phyloP scores from a whole-genome alignment of 2,329 filamentous ascomycete genomes.

The Colletotrichum tanaceti region DNA sequence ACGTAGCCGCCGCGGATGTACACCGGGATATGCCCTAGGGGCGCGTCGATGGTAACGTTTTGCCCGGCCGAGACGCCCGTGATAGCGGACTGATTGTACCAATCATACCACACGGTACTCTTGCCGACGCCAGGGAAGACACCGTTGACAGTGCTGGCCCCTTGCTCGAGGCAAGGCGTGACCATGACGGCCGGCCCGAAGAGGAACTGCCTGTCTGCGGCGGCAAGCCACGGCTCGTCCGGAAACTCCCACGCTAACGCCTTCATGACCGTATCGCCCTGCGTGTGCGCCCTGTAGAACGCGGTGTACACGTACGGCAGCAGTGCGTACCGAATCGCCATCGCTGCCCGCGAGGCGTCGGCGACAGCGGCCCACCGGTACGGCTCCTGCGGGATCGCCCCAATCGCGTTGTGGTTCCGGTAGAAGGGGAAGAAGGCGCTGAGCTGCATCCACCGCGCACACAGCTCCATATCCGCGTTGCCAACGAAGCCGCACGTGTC shows the following conservation, averaged over 20 bases:
- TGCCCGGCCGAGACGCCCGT: constrained; percentile 52
- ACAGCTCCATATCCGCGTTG: constrained; percentile 76
- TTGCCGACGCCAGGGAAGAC: constrained; percentile 71
- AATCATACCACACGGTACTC: constrained; percentile 77
- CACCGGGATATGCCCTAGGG: constrained; percentile 70
- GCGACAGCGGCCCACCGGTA: constrained; percentile 76
- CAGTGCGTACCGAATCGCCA: constrained; percentile 76
- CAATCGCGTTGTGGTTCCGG: constrained; percentile 77
- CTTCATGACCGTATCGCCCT: constrained; percentile 77
- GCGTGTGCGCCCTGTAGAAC: constrained; percentile 73
- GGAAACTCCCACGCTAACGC: constrained; percentile 81
- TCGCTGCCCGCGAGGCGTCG: constrained; percentile 72
- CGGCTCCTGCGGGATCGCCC: constrained; percentile 74
- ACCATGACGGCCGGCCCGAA: constrained; percentile 75
- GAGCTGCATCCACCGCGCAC: constrained; percentile 79
- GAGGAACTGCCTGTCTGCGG: constrained; percentile 78
- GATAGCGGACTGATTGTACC: constrained; percentile 75
- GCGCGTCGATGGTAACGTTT: constrained; percentile 40
- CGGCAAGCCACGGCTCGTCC: constrained; percentile 73
- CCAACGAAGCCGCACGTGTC: constrained; percentile 78
- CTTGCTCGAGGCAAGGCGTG: constrained; percentile 74
- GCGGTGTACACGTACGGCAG: constrained; percentile 83
- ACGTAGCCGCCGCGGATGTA: constrained; percentile 76
- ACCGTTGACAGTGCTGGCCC: constrained; percentile 70
- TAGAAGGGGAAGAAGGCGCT: constrained; percentile 83